Evolutionary conservation across 192 early-diverging fungal genomes (phyloP).

Genomic region (Backusella circina): DNA sequence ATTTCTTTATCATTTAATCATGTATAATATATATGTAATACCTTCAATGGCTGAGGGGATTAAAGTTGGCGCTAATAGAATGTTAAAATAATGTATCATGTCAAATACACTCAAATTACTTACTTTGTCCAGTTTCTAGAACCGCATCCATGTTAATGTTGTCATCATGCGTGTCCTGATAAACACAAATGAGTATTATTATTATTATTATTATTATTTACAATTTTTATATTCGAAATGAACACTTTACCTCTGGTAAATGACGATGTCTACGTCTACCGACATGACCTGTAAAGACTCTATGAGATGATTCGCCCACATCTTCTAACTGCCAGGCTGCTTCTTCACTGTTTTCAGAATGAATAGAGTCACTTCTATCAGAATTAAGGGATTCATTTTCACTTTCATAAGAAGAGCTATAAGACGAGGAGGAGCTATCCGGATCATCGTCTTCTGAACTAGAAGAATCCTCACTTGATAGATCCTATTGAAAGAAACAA

Average conservation of each 20-base stretch:
- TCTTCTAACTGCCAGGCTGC: slow-evolving; percentile 51
- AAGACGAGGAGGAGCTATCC: slow-evolving; percentile 1
- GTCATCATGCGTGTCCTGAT: neutral
- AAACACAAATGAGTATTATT: neutral
- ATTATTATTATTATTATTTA: neutral
- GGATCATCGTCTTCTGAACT: slow-evolving; percentile 41
- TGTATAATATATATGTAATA: neutral
- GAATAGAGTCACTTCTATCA: slow-evolving; percentile 45
- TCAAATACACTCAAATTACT: neutral
- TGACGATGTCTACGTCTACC: slow-evolving; percentile 42
- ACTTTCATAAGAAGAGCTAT: neutral
- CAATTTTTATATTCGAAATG: neutral
- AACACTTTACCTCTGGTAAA: slow-evolving; percentile 24
- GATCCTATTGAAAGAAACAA: neutral
- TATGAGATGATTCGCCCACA: slow-evolving; percentile 9
- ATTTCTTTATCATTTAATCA: neutral
- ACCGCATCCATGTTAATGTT: neutral
- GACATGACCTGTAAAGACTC: slow-evolving; percentile 40
- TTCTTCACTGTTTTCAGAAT: slow-evolving; percentile 53
- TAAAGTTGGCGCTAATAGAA: neutral
- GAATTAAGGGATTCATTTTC: slow-evolving; percentile 19
- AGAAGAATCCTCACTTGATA: slow-evolving; percentile 35
- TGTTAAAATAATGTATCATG: neutral
- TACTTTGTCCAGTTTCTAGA: neutral
- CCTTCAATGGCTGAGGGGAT: neutral